Conservation (phyloP, 805 yeast species). For the Yarrowia porcina region DNA sequence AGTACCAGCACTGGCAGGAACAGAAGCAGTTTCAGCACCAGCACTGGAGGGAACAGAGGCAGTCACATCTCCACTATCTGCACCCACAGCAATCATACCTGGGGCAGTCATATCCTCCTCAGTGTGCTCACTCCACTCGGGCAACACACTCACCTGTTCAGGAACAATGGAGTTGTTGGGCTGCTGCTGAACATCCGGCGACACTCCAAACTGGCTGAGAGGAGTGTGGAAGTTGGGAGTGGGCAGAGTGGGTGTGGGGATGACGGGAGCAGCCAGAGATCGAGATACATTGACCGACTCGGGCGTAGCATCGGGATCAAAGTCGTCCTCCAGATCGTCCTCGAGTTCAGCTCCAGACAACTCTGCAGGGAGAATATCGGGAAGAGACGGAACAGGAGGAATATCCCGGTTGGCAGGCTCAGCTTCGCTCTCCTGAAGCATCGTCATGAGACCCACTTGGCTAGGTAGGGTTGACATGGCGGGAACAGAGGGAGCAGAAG, state of each 20-base stretch:
- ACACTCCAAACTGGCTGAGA: not conserved
- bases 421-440: not conserved
- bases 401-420: not conserved
- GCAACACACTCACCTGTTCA: constrained; percentile 12
- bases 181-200: not conserved
- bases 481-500: not conserved
- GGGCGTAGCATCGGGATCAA: constrained; percentile 6
- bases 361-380: not conserved
- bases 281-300: constrained; percentile 12
- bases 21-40: not conserved
- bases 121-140: not conserved
- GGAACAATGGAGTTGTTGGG: constrained; percentile 17
- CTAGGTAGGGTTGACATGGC: not conserved
- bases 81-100: not conserved
- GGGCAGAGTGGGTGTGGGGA: constrained; percentile 11
- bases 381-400: not conserved
- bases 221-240: constrained; percentile 22
- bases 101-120: not conserved
- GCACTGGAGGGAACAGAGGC: not conserved
- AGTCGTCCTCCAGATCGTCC: not conserved
- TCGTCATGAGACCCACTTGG: constrained; percentile 7
- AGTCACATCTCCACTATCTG: not conserved
- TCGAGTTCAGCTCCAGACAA: not conserved
- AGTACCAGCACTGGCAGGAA: not conserved
- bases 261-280: not conserved